phyloP scores from a whole-genome alignment of 106 monocot species.

The Acanthochlamys bracteata region DNA sequence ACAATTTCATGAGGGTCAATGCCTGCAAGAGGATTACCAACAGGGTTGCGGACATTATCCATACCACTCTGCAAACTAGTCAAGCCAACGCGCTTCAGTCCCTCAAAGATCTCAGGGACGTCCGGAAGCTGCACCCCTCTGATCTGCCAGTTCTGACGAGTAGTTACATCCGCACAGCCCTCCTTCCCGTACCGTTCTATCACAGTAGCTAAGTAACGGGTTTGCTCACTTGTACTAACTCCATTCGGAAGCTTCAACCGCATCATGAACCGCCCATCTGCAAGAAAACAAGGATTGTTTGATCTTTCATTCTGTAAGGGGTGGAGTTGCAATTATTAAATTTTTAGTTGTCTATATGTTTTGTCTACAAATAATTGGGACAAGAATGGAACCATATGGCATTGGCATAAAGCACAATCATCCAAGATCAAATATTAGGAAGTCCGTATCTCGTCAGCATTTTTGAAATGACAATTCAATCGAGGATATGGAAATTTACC shows the following conservation, averaged over 20 bases:
- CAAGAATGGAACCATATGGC: too few relatives aligned
- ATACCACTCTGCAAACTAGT: conserved; percentile 93
- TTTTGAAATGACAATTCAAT: too few relatives aligned
- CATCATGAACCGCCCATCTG: conserved; percentile 99
- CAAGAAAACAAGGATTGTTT: too few relatives aligned
- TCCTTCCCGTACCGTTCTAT: conserved; percentile 60
- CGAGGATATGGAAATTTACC: too few relatives aligned
- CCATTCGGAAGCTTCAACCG: conserved; percentile 93
- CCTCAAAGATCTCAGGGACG: conserved; percentile 70
- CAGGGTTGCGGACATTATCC: conserved; percentile 97
- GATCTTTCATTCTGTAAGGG: too few relatives aligned
- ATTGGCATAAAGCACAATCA: too few relatives aligned
- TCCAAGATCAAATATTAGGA: too few relatives aligned
- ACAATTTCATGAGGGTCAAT: conserved; percentile 87
- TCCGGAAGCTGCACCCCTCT: conserved; percentile 71
- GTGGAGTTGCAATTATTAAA: too few relatives aligned
- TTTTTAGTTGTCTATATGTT: too few relatives aligned
- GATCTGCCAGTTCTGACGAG: conserved; percentile 98
- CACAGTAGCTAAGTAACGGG: conserved; percentile 68
- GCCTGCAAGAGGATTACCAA: conserved; percentile 88
- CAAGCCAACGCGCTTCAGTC: conserved; percentile 60
- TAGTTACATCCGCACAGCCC: conserved; percentile 90
- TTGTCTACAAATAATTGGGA: too few relatives aligned
- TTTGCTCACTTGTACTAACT: conserved; percentile 80
- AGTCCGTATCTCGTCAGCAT: too few relatives aligned